Percentiles rank a stretch among this genome's conserved stretches.
Evolutionary conservation across 2,329 filamentous ascomycete species (phyloP).

Genomic region (Fonsecaea nubica): DNA sequence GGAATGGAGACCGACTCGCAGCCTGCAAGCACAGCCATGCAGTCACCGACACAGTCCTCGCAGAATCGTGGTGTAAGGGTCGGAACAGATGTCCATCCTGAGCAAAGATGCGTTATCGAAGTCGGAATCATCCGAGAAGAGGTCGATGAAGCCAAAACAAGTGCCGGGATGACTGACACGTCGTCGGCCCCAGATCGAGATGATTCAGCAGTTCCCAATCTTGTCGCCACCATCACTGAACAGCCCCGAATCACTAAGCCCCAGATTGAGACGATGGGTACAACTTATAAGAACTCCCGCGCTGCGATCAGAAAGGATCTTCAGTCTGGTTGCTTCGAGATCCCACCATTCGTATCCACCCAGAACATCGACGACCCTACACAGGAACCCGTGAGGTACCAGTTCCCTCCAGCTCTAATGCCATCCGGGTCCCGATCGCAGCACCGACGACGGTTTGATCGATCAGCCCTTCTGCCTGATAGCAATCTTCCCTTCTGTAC

Average conservation of each 20-base stretch:
- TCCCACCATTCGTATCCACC: slow-evolving; percentile 5
- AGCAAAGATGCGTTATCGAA: background rate
- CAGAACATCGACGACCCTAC: background rate
- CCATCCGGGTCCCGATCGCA: background rate
- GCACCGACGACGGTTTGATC: slow-evolving; percentile 20
- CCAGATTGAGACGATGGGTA: background rate
- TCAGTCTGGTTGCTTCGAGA: slow-evolving; percentile 17
- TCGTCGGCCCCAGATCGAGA: background rate
- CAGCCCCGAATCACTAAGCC: background rate
- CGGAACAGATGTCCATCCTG: background rate
- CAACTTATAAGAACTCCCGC: background rate
- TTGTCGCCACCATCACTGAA: background rate
- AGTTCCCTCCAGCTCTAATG: slow-evolving; percentile 15
- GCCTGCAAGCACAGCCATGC: background rate
- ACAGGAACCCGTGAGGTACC: background rate
- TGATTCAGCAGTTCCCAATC: background rate
- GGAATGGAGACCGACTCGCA: background rate
- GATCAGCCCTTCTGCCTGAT: slow-evolving; percentile 23
- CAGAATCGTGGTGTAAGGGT: background rate
- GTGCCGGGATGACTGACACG: background rate
- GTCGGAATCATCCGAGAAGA: background rate
- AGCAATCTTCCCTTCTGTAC: slow-evolving; percentile 29
- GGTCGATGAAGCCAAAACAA: background rate
- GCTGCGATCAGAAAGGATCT: slow-evolving; percentile 21
- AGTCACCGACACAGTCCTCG: background rate